Evolutionary conservation across 306 rosid species (phyloP).

Genomic region (Acacia melanoxylon): DNA sequence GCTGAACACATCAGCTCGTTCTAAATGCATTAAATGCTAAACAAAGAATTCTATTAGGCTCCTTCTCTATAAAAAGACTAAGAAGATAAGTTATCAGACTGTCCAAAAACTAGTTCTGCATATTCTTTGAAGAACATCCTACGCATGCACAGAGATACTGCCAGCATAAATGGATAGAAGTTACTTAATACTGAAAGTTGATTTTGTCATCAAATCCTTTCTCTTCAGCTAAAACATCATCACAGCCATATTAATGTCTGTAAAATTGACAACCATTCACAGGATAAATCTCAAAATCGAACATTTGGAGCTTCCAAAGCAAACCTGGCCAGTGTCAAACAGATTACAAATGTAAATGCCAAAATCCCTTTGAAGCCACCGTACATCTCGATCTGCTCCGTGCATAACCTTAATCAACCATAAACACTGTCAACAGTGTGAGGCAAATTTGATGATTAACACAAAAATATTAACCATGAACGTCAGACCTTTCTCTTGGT

Average conservation of each 20-base stretch:
- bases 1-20: constrained; percentile 6
- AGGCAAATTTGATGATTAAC: neutral
- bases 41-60: neutral
- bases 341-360: constrained; percentile 92
- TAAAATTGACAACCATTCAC: neutral
- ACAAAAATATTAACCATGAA: neutral
- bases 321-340: constrained; percentile 97
- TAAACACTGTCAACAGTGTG: constrained; percentile 28
- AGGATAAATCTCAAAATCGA: constrained; percentile 6
- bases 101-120: neutral
- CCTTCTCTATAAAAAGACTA: neutral
- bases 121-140: neutral
- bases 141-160: constrained; percentile 12
- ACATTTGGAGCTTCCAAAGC: constrained; percentile 18
- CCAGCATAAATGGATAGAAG: neutral
- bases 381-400: constrained; percentile 89
- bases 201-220: neutral
- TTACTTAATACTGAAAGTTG: neutral
- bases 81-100: neutral
- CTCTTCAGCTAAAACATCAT: neutral
- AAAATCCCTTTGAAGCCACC: constrained; percentile 96
- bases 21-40: neutral
- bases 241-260: neutral
- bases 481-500: constrained; percentile 77
- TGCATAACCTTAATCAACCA: constrained; percentile 81